Evolutionary conservation across 139 green algal species (phyloP).

Genomic region (Raphidocelis subcapitata): DNA sequence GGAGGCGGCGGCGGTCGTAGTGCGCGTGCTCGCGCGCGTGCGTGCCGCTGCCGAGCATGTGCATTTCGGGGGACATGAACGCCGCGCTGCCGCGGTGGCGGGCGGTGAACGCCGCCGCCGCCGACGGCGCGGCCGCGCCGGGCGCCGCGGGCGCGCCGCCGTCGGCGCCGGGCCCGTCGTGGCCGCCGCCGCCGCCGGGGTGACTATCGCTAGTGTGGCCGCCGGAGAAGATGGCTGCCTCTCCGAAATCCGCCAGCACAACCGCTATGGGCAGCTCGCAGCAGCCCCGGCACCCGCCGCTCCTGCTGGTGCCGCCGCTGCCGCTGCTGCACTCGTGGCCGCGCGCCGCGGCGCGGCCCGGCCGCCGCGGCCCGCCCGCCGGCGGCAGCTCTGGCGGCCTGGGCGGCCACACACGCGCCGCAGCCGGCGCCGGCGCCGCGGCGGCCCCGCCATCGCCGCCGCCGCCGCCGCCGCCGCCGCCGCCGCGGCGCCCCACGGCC

Average conservation of each 20-base stretch:
- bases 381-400: no score
- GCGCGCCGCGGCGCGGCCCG: no score
- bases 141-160: neutral
- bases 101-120: constrained; percentile 9
- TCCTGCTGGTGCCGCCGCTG: neutral
- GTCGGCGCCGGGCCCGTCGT: constrained; percentile 40
- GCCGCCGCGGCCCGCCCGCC: no score
- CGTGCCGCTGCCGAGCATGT: constrained; percentile 37
- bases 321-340: no score
- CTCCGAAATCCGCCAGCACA: no score
- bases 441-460: no score
- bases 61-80: constrained; percentile 76
- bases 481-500: neutral
- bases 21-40: neutral
- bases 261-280: no score
- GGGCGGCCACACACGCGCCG: no score
- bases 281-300: neutral
- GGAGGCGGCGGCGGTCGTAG: constrained; percentile 27
- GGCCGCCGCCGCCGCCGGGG: constrained; percentile 72
- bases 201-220: neutral
- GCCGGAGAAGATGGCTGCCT: no score
- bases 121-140: no score
- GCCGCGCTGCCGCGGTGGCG: constrained; percentile 66
- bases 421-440: neutral
- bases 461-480: no score